Percentiles rank a stretch among this genome's conserved stretches.
These are phyloP conservation scores for Phytophthora capsici DNA, from an alignment of 352 stramenopile species.

Conservation along the genomic window DNA sequence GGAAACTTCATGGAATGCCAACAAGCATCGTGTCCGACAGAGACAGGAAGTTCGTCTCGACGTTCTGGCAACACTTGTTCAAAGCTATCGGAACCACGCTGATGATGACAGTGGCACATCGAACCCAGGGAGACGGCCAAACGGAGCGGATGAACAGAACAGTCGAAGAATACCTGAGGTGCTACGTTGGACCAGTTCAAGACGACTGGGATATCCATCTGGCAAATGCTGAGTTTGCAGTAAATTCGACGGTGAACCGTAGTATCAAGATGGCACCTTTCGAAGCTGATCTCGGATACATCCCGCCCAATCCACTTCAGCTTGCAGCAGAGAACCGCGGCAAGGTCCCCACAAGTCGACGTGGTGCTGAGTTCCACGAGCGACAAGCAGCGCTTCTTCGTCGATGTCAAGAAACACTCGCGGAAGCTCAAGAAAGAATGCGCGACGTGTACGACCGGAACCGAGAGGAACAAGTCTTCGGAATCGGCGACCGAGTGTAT, in stretches of 20 bases:
- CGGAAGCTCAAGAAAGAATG: constrained; percentile 15
- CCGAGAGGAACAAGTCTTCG: constrained; percentile 12
- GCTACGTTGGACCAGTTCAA: no score
- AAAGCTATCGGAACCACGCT: neutral
- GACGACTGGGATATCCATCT: no score
- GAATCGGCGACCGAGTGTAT: constrained; percentile 15
- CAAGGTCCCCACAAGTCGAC: neutral
- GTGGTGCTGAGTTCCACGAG: constrained; percentile 7
- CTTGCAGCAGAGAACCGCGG: no score
- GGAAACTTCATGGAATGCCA: neutral
- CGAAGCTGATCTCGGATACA: no score
- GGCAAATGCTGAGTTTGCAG: no score
- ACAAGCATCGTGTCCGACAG: neutral
- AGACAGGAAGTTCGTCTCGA: neutral
- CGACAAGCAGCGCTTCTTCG: constrained; percentile 11
- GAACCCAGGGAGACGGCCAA: no score
- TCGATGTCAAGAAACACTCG: constrained; percentile 10
- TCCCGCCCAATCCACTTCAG: no score
- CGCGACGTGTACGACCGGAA: constrained; percentile 2
- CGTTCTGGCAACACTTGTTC: neutral
- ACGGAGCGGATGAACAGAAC: no score
- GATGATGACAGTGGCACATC: neutral
- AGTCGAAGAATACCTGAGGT: no score
- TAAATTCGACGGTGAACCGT: no score
- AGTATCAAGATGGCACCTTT: no score